phyloP scores from a whole-genome alignment of 208 protist species.

The Leishmania mexicana region DNA sequence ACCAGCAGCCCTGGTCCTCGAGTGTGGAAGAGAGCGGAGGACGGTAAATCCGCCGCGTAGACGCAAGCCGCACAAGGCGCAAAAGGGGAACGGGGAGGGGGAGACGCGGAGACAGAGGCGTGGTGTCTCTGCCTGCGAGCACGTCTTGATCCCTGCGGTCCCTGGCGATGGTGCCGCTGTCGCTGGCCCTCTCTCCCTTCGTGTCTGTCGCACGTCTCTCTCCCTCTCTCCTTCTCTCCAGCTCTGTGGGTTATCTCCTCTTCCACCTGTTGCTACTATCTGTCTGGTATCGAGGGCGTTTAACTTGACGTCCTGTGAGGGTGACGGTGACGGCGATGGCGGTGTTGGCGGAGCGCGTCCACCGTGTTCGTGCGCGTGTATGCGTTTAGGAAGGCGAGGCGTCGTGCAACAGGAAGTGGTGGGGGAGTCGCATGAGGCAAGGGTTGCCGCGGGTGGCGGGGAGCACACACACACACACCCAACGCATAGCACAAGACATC shows the following conservation, averaged over 20 bases:
- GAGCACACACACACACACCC: neutral
- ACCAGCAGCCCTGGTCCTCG: neutral
- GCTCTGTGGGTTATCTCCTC: neutral
- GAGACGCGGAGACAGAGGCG: neutral
- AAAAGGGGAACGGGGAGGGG: neutral
- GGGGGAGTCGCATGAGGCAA: neutral
- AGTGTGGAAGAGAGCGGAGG: neutral
- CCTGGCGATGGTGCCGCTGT: neutral
- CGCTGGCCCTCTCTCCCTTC: neutral
- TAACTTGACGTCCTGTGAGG: neutral
- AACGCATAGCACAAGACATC: neutral
- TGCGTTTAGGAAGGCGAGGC: neutral
- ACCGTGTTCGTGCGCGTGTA: neutral
- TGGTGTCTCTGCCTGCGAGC: neutral
- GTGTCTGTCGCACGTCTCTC: neutral
- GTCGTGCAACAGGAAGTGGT: neutral
- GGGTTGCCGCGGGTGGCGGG: neutral
- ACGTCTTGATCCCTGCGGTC: neutral
- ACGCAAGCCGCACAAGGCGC: neutral
- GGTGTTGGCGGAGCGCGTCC: neutral
- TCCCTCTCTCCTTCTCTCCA: neutral
- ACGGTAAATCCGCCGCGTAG: neutral
- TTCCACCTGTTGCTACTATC: neutral
- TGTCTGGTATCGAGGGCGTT: neutral
- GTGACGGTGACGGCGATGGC: neutral